phyloP scores from a whole-genome alignment of 768 basidiomycete genomes.

The Chiua virens region DNA sequence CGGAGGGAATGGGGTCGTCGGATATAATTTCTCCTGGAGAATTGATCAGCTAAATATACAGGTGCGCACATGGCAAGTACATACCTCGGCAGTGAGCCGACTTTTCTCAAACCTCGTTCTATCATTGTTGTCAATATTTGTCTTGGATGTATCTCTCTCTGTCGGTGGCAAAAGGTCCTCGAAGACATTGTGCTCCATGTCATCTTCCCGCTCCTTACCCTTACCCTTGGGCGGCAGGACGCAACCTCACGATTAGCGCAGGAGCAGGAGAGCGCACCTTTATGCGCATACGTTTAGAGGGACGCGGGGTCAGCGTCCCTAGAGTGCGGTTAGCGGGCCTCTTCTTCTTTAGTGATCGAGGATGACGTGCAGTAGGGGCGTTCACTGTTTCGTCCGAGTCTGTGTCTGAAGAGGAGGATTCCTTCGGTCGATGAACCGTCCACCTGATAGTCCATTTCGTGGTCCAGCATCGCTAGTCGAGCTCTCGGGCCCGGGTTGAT shows the following conservation, averaged over 20 bases:
- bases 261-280: conserved; percentile 37
- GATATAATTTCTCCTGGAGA: conserved; percentile 50
- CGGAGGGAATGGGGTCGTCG: conserved; percentile 40
- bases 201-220: conserved; percentile 69
- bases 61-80: conserved; percentile 15
- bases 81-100: conserved; percentile 71
- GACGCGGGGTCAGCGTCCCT: conserved; percentile 27
- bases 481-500: conserved; percentile 21
- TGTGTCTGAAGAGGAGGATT: conserved; percentile 32
- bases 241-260: conserved; percentile 50
- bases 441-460: conserved; percentile 34
- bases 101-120: conserved; percentile 73
- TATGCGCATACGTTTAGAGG: conserved; percentile 48
- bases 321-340: conserved; percentile 26
- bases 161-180: conserved; percentile 72
- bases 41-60: conserved; percentile 3
- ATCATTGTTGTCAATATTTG: conserved; percentile 59
- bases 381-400: conserved; percentile 26
- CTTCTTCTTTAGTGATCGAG: conserved; percentile 28
- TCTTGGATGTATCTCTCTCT: conserved; percentile 74
- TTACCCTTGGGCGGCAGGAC: conserved; percentile 62
- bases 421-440: conserved; percentile 36
- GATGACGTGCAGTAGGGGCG: conserved; percentile 11
- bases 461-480: conserved; percentile 29
- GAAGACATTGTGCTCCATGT: conserved; percentile 63